Evolutionary conservation across 768 basidiomycete genomes (phyloP).

Genomic region (Krasilnikovozyma curviuscula): DNA sequence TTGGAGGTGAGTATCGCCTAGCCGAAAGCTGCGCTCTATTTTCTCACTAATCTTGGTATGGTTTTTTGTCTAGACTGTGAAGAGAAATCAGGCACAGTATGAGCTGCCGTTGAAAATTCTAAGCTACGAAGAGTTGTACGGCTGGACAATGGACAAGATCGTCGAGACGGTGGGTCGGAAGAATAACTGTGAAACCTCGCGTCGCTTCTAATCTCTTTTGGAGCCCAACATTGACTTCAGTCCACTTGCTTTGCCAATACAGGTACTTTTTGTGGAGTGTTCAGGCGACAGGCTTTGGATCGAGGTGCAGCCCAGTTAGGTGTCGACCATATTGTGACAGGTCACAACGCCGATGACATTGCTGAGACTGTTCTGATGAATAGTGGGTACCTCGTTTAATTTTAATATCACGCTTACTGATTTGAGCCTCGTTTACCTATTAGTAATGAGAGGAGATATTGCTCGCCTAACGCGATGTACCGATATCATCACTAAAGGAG

Average conservation of each 20-base stretch:
- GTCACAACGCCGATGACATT: slow-evolving; percentile 97
- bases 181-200: slow-evolving; percentile 53
- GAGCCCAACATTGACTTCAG: neutral
- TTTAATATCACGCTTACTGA: neutral
- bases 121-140: slow-evolving; percentile 87
- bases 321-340: slow-evolving; percentile 95
- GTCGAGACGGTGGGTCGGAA: slow-evolving; percentile 87
- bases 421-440: neutral
- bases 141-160: slow-evolving; percentile 98
- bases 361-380: slow-evolving; percentile 99
- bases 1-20: slow-evolving; percentile 43
- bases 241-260: neutral
- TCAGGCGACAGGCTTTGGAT: slow-evolving; percentile 87
- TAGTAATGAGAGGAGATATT: slow-evolving; percentile 96
- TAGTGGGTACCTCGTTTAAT: slow-evolving; percentile 36
- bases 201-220: neutral
- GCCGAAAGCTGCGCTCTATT: slow-evolving; percentile 4
- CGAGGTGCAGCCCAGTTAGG: slow-evolving; percentile 70
- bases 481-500: slow-evolving; percentile 80
- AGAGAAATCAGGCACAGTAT: slow-evolving; percentile 90
- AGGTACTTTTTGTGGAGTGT: slow-evolving; percentile 92
- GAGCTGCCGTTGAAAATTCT: slow-evolving; percentile 87
- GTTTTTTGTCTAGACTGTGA: slow-evolving; percentile 53
- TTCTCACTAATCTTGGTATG: neutral
- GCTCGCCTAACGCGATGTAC: slow-evolving; percentile 86